Base-by-base conservation (phyloP, 805 yeast species). In the Hagleromyces aurorensis region DNA sequence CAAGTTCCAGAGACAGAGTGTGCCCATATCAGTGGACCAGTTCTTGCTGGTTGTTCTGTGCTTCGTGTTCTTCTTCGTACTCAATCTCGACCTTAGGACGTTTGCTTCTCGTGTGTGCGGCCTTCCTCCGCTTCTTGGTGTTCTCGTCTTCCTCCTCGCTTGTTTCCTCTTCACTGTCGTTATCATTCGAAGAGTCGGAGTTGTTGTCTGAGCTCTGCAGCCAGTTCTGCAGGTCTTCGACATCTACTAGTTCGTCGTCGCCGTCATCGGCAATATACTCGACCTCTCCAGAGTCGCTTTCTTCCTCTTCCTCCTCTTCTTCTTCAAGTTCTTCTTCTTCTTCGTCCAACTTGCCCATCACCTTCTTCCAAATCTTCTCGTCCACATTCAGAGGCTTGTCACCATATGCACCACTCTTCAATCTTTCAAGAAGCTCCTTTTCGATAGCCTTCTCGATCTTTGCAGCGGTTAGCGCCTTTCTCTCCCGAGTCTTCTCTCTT, bases 341-440 rank as follows among this genome's bases (percentile, higher is more conserved):
- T 27, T 73, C 77, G 40, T 80, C 89, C 46, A 78, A 80, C 34
- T 78, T 77, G 38, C 87, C 86, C 64, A 91, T 72, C 14, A 91
- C 93, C 64, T 78, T 83, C 70, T 80, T 79, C 98, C 98, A 91
- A 37, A 91, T 75, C 61, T 78, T 78, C 51, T 89, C 96, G 49
- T 91, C 97, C 20, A 91, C 97, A 51, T 91, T 91, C 53, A 91
- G 67, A 33, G 98, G 98, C 59, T 89, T 84, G 53, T 91, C 97
- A 43, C 98, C 98, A 55, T 91, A 91, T 2, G 97, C 97, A 38
- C 98, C 98, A 51, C 89, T 77, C 75, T 91, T 91, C 52, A 91
- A 72, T 60, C 98, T 77, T 32, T 87, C 96, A 51, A 91, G 68
- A 43, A 91, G 70, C 60, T 91, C 98, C 62, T 85, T 85, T 61